phyloP scores from a whole-genome alignment of 2,329 filamentous ascomycete species.

The Xylariaceae sp. region DNA sequence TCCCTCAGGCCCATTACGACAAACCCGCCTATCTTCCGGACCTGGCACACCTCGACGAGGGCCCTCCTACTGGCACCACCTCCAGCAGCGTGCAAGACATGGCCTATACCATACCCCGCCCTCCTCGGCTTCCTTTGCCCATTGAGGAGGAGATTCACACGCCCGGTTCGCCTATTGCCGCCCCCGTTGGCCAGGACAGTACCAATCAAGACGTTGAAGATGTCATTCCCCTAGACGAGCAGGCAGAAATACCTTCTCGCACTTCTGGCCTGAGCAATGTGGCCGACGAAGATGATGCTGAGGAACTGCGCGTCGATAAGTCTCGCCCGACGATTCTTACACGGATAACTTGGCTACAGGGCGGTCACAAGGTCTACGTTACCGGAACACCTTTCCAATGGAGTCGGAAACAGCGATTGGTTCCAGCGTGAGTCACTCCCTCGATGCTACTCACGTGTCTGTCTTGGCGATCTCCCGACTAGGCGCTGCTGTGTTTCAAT shows the following conservation, averaged over 20 bases:
- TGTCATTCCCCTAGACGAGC: slow-evolving; percentile 45
- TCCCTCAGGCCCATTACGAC: slow-evolving; percentile 39
- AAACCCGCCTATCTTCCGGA: slow-evolving; percentile 31
- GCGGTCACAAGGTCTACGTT: slow-evolving; percentile 87
- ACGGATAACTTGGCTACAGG: slow-evolving; percentile 75
- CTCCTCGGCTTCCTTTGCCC: slow-evolving; percentile 82
- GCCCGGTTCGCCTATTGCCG: slow-evolving; percentile 83
- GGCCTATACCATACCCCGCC: slow-evolving; percentile 59
- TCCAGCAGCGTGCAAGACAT: slow-evolving; percentile 58
- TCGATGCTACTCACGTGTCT: slow-evolving; percentile 8
- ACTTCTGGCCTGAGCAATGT: slow-evolving; percentile 56
- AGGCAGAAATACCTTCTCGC: slow-evolving; percentile 47
- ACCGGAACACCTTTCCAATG: slow-evolving; percentile 97
- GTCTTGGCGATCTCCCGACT: slow-evolving; percentile 20
- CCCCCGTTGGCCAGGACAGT: slow-evolving; percentile 62
- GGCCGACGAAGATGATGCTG: slow-evolving; percentile 70
- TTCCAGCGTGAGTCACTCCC: slow-evolving; percentile 65
- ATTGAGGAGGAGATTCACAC: slow-evolving; percentile 89
- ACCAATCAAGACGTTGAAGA: slow-evolving; percentile 46
- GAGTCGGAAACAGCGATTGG: slow-evolving; percentile 87
- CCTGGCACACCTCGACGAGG: slow-evolving; percentile 33
- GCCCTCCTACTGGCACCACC: slow-evolving; percentile 42
- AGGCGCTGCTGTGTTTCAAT: background rate
- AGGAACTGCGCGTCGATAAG: slow-evolving; percentile 71
- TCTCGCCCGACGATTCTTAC: slow-evolving; percentile 76